Evolutionary conservation across 805 yeast species (phyloP), one percentile per base, ranked within the genome.

Genomic region (Deakozyma indianensis): DNA sequence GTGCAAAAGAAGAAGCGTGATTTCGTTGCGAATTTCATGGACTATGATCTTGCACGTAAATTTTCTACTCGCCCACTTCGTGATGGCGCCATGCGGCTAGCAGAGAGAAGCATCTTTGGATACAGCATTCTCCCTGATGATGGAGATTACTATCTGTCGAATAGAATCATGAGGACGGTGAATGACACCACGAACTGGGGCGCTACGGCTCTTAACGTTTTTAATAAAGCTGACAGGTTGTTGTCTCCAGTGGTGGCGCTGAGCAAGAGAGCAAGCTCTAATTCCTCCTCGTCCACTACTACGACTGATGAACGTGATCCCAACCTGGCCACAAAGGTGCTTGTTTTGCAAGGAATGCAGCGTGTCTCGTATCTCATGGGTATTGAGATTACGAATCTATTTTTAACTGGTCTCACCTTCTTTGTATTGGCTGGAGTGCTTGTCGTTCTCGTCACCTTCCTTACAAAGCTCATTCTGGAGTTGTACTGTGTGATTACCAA

Each of bases 261-360:
- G 7, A n/a, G 18, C 11, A 32, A 9, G 5, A 7, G 18, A 14
- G 9, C 38, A 14, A 9, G 18, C 18, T 32, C 38, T 7, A 32
- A 32, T 20, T 32, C 38, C 11, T 9, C 38, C 18, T 14, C 18
- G 5, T 32, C 46, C 24, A 45, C 47, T 22, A 50, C 54, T 5
- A 62, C 65, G 29, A 56, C 61, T 2, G 50, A 59, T 61, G 95
- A 90, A 61, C 74, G 74, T 50, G 74, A 74, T 48, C 60, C 73
- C 2, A 66, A 72, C 35, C 62, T 81, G 42, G 64, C 80, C 1
- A 66, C 81, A 3, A 83, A 80, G 56, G 85, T 86, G 40, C 69
- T 92, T 55, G 79, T 90, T 32, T 66, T 92, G 45, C 76, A 95
- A 59, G 98, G 98, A 53, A 80, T 92, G 49, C 85, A 86, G 62